Evolutionary conservation across 2,329 filamentous ascomycete genomes (phyloP).

Genomic region (Microascus cirrosus): DNA sequence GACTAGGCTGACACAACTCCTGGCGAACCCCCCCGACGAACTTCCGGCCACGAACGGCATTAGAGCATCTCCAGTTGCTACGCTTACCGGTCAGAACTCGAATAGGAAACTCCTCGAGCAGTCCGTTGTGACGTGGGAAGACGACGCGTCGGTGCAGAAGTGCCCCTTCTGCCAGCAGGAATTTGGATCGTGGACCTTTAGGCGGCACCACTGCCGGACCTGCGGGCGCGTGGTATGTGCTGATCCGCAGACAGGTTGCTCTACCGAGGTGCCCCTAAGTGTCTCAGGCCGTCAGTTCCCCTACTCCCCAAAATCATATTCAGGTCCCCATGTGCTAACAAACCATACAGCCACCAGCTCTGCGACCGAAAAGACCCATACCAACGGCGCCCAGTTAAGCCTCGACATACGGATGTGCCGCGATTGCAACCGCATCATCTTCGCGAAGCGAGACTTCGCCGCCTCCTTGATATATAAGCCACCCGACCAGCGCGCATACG

Average conservation of each 20-base stretch:
- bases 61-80: constrained; percentile 49
- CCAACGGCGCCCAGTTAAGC: constrained; percentile 39
- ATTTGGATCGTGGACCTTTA: constrained; percentile 85
- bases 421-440: constrained; percentile 60
- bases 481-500: constrained; percentile 69
- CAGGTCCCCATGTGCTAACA: constrained; percentile 4
- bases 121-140: constrained; percentile 89
- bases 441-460: constrained; percentile 63
- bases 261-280: constrained; percentile 70
- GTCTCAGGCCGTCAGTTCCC: constrained; percentile 42
- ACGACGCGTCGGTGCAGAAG: constrained; percentile 66
- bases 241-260: constrained; percentile 75
- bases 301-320: neutral
- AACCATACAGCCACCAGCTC: constrained; percentile 15
- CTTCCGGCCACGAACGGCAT: constrained; percentile 32
- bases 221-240: constrained; percentile 91
- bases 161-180: constrained; percentile 96
- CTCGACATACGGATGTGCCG: constrained; percentile 87
- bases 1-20: constrained; percentile 75
- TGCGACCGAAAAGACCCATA: constrained; percentile 28
- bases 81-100: constrained; percentile 57
- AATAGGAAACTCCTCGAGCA: constrained; percentile 77
- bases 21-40: constrained; percentile 63
- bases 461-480: constrained; percentile 57
- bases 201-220: constrained; percentile 87